Base-by-base conservation (phyloP, 176 grass and related monocot species). In the Carex parvula region DNA sequence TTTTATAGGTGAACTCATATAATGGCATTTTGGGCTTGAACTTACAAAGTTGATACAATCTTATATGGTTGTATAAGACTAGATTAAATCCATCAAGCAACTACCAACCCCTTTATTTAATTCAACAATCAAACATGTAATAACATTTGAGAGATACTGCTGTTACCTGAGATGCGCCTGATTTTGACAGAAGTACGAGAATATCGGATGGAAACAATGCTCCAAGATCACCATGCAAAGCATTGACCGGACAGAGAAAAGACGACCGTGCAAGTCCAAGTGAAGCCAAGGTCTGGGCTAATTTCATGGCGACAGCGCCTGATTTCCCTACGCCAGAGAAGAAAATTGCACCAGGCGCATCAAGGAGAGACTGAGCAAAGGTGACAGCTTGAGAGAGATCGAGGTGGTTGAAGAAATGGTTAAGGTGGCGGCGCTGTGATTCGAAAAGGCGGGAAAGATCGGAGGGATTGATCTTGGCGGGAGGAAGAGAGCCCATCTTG, bases 291-390 rank as follows among this genome's bases (percentile, higher is more conserved):
- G 91, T 99, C 90, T 99, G 92, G 64, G 96, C 87, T 24, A 93
- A 88, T 87, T 99, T 99, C 20, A 77, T 52, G 15, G 93, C 96
- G 18, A 99, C 96, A 70, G 91, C 90, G 48, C 96, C 96, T 8
- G 96, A 99, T 87, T 99, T 99, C 6, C 96, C 96, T 2, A 99
- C 89, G 65, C 96, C 96, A 37, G 96, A 92, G 91, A 99, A 99
- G 89, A 99, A 99, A 8, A 95, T 84, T 21, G 92, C 93, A 3
- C 93, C 91, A 3, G 93, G 90, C 3, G 96, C 90, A 76, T 95
- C 85, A 0, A 99, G 87, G 6, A 99, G 89, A 42, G 81, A 86
- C 84, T 95, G 96, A 65, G 96, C 89, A 84, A 99, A 99, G 58
- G 88, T 85, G 54, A 91, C 86, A 61, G 96, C 93, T 79, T 91